These are phyloP conservation scores for Kwoniella bestiolae DNA, from an alignment of 768 basidiomycete species.

Conservation along the genomic window DNA sequence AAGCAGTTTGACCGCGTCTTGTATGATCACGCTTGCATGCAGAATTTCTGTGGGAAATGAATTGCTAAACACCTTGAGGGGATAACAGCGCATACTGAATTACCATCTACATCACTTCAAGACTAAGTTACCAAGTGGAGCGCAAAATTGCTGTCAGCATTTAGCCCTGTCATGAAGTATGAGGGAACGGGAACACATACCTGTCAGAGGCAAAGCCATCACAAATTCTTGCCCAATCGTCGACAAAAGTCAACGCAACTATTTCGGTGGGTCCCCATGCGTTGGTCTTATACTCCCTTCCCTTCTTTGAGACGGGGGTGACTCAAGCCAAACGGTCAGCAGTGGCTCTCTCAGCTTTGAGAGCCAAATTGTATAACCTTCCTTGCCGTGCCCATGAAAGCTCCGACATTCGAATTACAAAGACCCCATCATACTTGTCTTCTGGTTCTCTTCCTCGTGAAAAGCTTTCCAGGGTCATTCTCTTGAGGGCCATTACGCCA, in stretches of 20 bases:
- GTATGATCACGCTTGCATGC: too few species aligned
- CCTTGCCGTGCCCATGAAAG: background rate
- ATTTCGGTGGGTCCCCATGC: background rate
- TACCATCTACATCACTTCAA: too few species aligned
- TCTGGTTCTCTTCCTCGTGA: background rate
- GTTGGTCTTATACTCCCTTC: background rate
- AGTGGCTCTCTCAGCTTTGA: background rate
- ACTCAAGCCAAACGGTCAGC: background rate
- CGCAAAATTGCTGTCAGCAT: too few species aligned
- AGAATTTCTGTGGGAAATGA: too few species aligned
- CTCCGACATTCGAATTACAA: background rate
- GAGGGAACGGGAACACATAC: too few species aligned
- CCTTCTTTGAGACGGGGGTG: background rate
- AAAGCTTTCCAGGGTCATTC: background rate
- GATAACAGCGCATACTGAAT: too few species aligned
- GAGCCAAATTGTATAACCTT: background rate
- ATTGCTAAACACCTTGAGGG: too few species aligned
- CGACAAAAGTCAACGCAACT: background rate
- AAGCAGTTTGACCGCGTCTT: too few species aligned
- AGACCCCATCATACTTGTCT: background rate
- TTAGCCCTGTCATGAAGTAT: too few species aligned
- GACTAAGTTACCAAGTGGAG: too few species aligned
- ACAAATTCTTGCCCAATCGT: background rate
- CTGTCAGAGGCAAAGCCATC: background rate
- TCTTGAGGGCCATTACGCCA: background rate